Evolutionary conservation across 345 rosid genomes (phyloP), one percentile per base, ranked within the genome.

Genomic region (Cardamine resedifolia): DNA sequence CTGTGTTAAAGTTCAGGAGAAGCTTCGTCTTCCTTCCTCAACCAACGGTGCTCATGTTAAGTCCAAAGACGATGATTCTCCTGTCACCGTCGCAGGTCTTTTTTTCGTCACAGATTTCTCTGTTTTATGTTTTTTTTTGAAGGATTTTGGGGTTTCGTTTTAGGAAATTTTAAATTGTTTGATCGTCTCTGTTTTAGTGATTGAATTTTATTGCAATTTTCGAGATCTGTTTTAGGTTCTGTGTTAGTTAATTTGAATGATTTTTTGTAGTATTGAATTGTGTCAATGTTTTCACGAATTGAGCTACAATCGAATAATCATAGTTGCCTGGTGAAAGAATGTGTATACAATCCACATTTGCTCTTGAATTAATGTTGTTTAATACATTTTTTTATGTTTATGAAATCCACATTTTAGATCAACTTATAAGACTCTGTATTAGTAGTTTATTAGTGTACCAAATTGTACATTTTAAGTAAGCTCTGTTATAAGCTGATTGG

Each of bases 11-110:
- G 96, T 90, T 73, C 96, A 92, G 58, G 74, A 80, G 61, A 72
- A 85, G 59, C 76, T 92, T 72, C 62, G 79, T 64, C 71, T 88
- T 74, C 66, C 85, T 68, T 78, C 88, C 0, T 41, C 64, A n/a
- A 64, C 45, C 27, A 51, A 67, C 51, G 70, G 64, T 23, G 81
- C 18, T 18, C 83, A 80, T 49, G 85, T 92, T 45, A 60, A 73
- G 79, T 77, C 96, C 24, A 92, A 92, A 80, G 95, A 83, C 51
- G 98, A 92, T 77, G 87, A 92, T 76, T 92, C 98, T 39, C 98
- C 85, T 52, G 98, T 92, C 63, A 92, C 96, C 48, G 81, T 92
- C 79, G 98, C 98, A 24, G 96, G 98, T 92, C 0, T 66, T 49
- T 19, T 69, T 3, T 31, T 60, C 67, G 21, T 70, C 62, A 3